These are phyloP conservation scores for Serendipita vermifera DNA, from an alignment of 768 basidiomycete species.

Conservation along the genomic window DNA sequence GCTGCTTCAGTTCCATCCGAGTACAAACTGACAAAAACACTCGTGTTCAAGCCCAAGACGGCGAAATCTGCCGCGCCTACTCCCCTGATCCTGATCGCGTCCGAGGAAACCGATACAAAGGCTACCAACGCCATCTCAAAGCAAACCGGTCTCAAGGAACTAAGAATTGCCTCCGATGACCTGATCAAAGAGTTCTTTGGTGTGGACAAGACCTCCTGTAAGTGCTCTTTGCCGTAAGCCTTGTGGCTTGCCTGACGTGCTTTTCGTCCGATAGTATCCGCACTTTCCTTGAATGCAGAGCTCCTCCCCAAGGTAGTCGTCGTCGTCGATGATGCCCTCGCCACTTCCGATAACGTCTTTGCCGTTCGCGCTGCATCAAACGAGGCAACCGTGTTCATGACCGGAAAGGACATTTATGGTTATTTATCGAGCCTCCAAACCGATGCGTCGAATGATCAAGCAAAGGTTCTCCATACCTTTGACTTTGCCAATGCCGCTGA, in stretches of 20 bases:
- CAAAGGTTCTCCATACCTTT: constrained; percentile 52
- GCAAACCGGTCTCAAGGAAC: constrained; percentile 72
- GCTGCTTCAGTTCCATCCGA: constrained; percentile 29
- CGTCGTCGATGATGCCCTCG: constrained; percentile 67
- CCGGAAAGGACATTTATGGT: constrained; percentile 57
- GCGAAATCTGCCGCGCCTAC: constrained; percentile 76
- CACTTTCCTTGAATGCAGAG: constrained; percentile 51
- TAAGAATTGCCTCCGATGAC: constrained; percentile 76
- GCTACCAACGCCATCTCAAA: constrained; percentile 58
- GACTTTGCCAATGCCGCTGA: constrained; percentile 40
- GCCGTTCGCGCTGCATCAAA: constrained; percentile 66
- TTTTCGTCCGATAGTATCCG: too few species aligned
- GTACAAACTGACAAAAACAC: constrained; percentile 71
- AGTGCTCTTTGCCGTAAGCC: constrained; percentile 24
- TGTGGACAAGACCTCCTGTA: constrained; percentile 76
- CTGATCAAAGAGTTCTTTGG: constrained; percentile 73
- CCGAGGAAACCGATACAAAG: constrained; percentile 73
- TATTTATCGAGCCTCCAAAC: constrained; percentile 66
- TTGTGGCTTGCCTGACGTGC: too few species aligned
- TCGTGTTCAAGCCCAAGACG: constrained; percentile 93
- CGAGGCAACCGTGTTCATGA: constrained; percentile 59
- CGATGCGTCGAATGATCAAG: constrained; percentile 23
- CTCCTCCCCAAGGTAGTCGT: constrained; percentile 60
- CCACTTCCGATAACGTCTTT: constrained; percentile 48
- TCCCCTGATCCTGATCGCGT: constrained; percentile 77